Conservation (phyloP, 169 alveolate genomes). For the Hammondia hammondi region DNA sequence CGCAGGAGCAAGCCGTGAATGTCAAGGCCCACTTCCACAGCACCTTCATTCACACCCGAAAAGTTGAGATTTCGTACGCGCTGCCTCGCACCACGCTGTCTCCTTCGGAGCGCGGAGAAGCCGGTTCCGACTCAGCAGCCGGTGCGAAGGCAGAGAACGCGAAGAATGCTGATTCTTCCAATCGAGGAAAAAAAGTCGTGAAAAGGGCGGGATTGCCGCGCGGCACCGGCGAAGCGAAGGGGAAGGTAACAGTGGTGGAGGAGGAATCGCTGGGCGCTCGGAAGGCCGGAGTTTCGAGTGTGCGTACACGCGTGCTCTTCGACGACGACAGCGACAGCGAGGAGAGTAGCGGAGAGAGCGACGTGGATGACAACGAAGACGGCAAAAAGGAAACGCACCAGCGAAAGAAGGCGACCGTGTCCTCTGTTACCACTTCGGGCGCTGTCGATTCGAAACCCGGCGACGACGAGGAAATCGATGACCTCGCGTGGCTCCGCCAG, state of each 20-base stretch:
- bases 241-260: not conserved
- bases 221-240: not conserved
- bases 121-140: not conserved
- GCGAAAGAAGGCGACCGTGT: not conserved
- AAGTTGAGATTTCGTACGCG: slow-evolving; percentile 79
- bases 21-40: slow-evolving; percentile 76
- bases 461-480: slow-evolving; percentile 4
- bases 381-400: not conserved
- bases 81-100: slow-evolving; percentile 75
- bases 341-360: not conserved
- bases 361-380: not conserved
- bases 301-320: slow-evolving; percentile 9
- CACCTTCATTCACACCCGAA: slow-evolving; percentile 79
- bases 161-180: not conserved
- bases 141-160: not conserved
- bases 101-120: not conserved
- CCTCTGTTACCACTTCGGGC: not conserved
- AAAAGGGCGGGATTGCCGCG: not conserved
- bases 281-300: slow-evolving; percentile 27
- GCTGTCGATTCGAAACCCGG: not conserved
- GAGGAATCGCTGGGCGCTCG: not conserved
- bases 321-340: slow-evolving; percentile 21
- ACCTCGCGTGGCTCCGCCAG: slow-evolving; percentile 43
- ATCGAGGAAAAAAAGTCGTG: not conserved
- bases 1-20: slow-evolving; percentile 74